These are phyloP conservation scores for Amanita phalloides DNA, from an alignment of 768 basidiomycete species.

Conservation along the genomic window DNA sequence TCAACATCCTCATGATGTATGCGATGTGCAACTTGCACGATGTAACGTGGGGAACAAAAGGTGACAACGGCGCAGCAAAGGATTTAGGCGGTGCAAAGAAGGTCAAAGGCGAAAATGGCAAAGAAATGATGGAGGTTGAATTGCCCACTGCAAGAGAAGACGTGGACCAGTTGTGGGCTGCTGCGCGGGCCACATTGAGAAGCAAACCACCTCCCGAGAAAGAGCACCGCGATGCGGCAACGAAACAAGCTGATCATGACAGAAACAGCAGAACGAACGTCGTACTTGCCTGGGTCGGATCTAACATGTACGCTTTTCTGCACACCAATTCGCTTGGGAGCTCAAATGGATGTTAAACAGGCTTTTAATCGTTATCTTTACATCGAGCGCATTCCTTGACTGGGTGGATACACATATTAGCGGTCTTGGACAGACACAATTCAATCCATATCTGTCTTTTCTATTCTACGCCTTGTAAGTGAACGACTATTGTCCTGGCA, in stretches of 20 bases:
- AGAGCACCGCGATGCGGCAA: constrained; percentile 77
- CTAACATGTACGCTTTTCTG: constrained; percentile 55
- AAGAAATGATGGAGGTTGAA: constrained; percentile 82
- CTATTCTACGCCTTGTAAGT: constrained; percentile 56
- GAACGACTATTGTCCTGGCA: not conserved
- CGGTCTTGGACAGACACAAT: constrained; percentile 37
- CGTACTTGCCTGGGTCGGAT: constrained; percentile 73
- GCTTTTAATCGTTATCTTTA: constrained; percentile 66
- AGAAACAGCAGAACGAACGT: constrained; percentile 80
- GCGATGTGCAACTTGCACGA: constrained; percentile 91
- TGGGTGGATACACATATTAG: constrained; percentile 59
- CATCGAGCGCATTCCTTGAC: constrained; percentile 61
- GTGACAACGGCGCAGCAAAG: constrained; percentile 80
- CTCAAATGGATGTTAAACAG: constrained; percentile 19
- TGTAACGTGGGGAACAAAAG: constrained; percentile 89
- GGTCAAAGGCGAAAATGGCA: constrained; percentile 73
- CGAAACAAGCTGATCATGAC: constrained; percentile 83
- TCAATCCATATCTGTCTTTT: constrained; percentile 86
- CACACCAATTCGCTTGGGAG: constrained; percentile 2
- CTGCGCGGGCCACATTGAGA: constrained; percentile 60
- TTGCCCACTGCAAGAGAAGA: constrained; percentile 76
- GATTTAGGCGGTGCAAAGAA: constrained; percentile 90
- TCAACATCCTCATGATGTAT: constrained; percentile 91
- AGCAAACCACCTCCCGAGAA: constrained; percentile 61
- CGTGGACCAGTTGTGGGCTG: constrained; percentile 79